A percentile compares a stretch with the other conserved stretches of the same genome.
phyloP scores from a whole-genome alignment of 768 basidiomycete species.

The Russula lepida region DNA sequence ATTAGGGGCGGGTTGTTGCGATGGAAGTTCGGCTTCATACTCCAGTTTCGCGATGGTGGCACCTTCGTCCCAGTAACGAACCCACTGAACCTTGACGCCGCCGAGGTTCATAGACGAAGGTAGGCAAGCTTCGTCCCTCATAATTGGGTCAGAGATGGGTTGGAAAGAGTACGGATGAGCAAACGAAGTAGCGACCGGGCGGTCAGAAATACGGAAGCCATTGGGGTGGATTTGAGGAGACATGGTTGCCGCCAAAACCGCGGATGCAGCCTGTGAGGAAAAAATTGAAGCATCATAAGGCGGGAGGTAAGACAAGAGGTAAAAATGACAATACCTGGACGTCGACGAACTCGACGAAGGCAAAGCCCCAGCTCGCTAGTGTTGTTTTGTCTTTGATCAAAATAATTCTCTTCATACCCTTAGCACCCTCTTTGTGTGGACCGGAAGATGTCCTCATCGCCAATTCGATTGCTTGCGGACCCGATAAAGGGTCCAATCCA shows the following conservation, averaged over 20 bases:
- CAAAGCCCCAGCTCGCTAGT: slow-evolving; percentile 85
- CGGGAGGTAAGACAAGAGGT: background rate
- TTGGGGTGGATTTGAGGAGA: slow-evolving; percentile 79
- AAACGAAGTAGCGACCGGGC: slow-evolving; percentile 86
- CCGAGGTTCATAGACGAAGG: slow-evolving; percentile 59
- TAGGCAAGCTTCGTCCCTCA: slow-evolving; percentile 71
- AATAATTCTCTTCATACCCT: slow-evolving; percentile 81
- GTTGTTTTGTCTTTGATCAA: slow-evolving; percentile 85
- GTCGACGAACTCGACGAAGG: slow-evolving; percentile 89
- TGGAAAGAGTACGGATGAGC: slow-evolving; percentile 89
- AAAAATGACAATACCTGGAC: slow-evolving; percentile 47
- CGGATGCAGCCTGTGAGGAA: slow-evolving; percentile 62
- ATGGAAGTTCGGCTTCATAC: slow-evolving; percentile 65
- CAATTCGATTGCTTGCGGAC: slow-evolving; percentile 79
- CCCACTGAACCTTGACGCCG: slow-evolving; percentile 63
- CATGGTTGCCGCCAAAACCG: slow-evolving; percentile 79
- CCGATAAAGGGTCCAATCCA: slow-evolving; percentile 80
- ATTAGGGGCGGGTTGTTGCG: slow-evolving; percentile 32
- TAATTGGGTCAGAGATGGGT: slow-evolving; percentile 62
- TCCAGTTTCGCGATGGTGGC: slow-evolving; percentile 68
- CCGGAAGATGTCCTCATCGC: slow-evolving; percentile 80
- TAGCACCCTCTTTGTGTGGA: slow-evolving; percentile 65
- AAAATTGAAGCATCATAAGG: slow-evolving; percentile 18
- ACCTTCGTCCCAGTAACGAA: slow-evolving; percentile 88
- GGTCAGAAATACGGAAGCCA: slow-evolving; percentile 89